Conservation (phyloP, 495 filamentous ascomycete genomes). For the Trichoderma virens region DNA sequence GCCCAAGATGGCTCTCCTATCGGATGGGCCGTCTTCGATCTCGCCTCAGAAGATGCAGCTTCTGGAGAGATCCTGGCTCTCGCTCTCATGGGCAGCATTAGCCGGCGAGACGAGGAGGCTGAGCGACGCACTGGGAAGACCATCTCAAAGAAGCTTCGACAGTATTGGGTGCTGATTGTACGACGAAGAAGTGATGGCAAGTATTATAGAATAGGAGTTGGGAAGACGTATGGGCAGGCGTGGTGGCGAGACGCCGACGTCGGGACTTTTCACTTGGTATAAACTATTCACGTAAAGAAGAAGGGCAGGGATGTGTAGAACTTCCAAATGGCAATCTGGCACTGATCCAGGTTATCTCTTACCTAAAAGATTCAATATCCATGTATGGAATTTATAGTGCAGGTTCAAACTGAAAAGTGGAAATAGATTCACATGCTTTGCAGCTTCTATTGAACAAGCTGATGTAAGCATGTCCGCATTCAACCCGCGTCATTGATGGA, state of each 20-base stretch:
- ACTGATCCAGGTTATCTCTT: too few relatives aligned
- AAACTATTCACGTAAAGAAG: neutral
- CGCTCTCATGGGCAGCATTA: neutral
- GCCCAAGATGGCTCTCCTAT: neutral
- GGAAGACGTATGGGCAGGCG: neutral
- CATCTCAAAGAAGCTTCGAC: neutral
- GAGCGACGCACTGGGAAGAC: neutral
- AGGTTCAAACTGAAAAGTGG: too few relatives aligned
- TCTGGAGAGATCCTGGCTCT: neutral
- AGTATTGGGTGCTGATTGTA: neutral
- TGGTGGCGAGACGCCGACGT: neutral
- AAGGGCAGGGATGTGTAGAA: too few relatives aligned
- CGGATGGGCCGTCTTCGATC: neutral
- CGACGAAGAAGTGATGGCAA: neutral
- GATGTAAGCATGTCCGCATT: neutral
- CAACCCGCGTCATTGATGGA: neutral
- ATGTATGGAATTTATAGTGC: too few relatives aligned
- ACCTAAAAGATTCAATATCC: too few relatives aligned
- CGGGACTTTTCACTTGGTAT: neutral
- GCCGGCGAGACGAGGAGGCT: neutral
- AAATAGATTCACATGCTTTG: too few relatives aligned
- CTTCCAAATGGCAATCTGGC: too few relatives aligned
- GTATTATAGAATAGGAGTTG: neutral
- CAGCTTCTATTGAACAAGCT: too few relatives aligned
- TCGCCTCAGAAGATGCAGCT: neutral